Percentiles rank a stretch among this genome's conserved stretches.
These are phyloP conservation scores for Scorias spongiosa DNA, from an alignment of 2,329 filamentous ascomycete species.

Conservation along the genomic window DNA sequence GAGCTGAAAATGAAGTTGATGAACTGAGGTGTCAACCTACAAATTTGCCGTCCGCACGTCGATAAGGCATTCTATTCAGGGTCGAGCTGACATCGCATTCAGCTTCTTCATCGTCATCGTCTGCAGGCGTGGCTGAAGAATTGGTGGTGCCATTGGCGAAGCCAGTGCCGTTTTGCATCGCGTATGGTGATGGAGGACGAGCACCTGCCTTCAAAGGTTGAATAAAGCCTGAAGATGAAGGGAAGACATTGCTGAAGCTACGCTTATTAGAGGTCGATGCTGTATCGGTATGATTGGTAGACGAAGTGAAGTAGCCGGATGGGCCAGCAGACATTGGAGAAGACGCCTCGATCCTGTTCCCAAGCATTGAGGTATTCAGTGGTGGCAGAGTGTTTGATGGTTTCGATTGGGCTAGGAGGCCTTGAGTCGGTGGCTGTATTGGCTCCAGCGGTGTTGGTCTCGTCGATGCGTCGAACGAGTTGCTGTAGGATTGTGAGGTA, in stretches of 20 bases:
- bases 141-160: background rate
- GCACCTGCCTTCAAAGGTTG: slow-evolving; percentile 30
- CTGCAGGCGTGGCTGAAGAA: slow-evolving; percentile 11
- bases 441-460: slow-evolving; percentile 12
- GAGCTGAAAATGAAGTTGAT: background rate
- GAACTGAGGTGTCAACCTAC: background rate
- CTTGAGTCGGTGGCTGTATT: slow-evolving; percentile 10
- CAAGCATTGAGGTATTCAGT: slow-evolving; percentile 24
- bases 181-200: slow-evolving; percentile 20
- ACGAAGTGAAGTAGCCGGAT: slow-evolving; percentile 3
- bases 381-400: slow-evolving; percentile 24
- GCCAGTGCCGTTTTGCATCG: background rate
- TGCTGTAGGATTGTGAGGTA: background rate
- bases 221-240: slow-evolving; percentile 24
- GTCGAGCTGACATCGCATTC: slow-evolving; percentile 18
- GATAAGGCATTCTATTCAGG: slow-evolving; percentile 28
- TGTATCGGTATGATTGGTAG: slow-evolving; percentile 13
- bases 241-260: slow-evolving; percentile 30
- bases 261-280: slow-evolving; percentile 25
- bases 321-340: slow-evolving; percentile 28
- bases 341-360: slow-evolving; percentile 26
- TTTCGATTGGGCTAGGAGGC: slow-evolving; percentile 8
- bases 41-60: slow-evolving; percentile 27
- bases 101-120: slow-evolving; percentile 21
- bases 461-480: slow-evolving; percentile 7